Evolutionary conservation across 306 rosid genomes (phyloP).

Genomic region (Lithocarpus polystachyus): DNA sequence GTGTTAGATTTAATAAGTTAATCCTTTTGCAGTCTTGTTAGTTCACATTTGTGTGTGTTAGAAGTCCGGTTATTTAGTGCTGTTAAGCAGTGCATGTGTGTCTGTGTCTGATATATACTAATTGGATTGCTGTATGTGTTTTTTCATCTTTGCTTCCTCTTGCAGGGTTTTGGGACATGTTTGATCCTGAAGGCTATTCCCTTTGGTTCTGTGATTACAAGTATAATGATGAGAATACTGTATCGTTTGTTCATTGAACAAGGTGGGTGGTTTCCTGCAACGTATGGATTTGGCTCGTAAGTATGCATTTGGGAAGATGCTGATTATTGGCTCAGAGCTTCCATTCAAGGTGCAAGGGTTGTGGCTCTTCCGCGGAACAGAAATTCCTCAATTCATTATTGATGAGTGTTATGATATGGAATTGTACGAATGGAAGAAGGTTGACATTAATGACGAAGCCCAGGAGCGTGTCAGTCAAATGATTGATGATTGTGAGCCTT

Average conservation of each 20-base stretch:
- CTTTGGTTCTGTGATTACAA: conserved; percentile 95
- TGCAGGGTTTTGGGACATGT: conserved; percentile 95
- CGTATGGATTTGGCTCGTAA: conserved; percentile 91
- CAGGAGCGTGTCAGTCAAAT: conserved; percentile 81
- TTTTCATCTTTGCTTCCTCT: not conserved
- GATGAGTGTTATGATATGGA: conserved; percentile 96
- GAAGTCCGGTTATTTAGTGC: too few relatives aligned
- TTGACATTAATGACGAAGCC: conserved; percentile 60
- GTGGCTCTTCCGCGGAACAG: conserved; percentile 91
- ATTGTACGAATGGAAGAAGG: conserved; percentile 82
- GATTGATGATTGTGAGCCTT: conserved; percentile 83
- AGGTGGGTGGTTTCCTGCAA: conserved; percentile 89
- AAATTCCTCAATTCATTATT: conserved; percentile 64
- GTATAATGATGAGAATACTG: conserved; percentile 82
- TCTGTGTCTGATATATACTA: not conserved
- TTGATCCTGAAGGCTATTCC: conserved; percentile 91
- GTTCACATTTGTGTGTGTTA: too few relatives aligned
- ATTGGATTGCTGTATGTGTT: not conserved
- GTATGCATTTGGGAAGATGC: conserved; percentile 93
- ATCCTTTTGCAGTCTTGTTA: not conserved
- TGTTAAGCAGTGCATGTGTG: not conserved
- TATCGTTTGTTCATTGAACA: conserved; percentile 83
- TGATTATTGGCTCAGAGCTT: conserved; percentile 65
- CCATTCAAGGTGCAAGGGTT: conserved; percentile 89
- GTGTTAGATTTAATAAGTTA: not conserved